phyloP scores from a whole-genome alignment of 305 asterid genomes.

The Solanum hybrid region DNA sequence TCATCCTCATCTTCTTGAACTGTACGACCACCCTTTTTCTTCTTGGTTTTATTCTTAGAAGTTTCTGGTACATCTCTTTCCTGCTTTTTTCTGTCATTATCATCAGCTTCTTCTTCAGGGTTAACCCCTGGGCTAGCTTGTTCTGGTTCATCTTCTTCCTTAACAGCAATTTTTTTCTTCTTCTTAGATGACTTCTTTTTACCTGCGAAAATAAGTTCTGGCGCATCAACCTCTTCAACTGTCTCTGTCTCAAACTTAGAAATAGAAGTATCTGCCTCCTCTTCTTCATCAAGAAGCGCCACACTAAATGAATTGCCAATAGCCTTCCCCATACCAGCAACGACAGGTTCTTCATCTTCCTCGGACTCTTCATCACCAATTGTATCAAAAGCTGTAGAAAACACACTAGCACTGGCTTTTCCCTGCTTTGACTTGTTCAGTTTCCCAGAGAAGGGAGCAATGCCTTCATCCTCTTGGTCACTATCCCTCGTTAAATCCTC shows the following conservation, averaged over 20 bases:
- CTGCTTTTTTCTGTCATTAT: conserved; percentile 30
- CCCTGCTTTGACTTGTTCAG: conserved; percentile 19
- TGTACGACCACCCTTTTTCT: conserved; percentile 27
- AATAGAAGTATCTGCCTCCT: conserved; percentile 33
- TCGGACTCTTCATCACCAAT: conserved; percentile 14
- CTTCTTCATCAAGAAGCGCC: conserved; percentile 42
- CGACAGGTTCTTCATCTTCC: conserved; percentile 22
- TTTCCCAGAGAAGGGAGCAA: conserved; percentile 15
- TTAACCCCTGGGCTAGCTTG: conserved; percentile 13
- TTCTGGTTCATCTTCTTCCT: conserved; percentile 23
- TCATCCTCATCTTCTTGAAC: conserved; percentile 66
- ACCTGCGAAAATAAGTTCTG: conserved; percentile 52
- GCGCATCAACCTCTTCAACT: conserved; percentile 34
- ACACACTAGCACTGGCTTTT: conserved; percentile 18
- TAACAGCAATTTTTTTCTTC: conserved; percentile 32
- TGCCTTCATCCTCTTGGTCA: conserved; percentile 2
- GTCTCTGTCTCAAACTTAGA: conserved; percentile 24
- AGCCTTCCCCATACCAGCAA: conserved; percentile 17
- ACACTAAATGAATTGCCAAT: conserved; percentile 35
- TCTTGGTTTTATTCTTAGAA: conserved; percentile 62
- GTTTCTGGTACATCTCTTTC: conserved; percentile 36
- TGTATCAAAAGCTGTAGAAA: conserved; percentile 16
- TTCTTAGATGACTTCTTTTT: conserved; percentile 80
- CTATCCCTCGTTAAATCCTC: conserved; percentile 10
- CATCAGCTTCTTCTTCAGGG: conserved; percentile 18